Evolutionary conservation across 805 yeast genomes (phyloP), one percentile per base, ranked within the genome.

Genomic region (Cyberlindnera mycetangii): DNA sequence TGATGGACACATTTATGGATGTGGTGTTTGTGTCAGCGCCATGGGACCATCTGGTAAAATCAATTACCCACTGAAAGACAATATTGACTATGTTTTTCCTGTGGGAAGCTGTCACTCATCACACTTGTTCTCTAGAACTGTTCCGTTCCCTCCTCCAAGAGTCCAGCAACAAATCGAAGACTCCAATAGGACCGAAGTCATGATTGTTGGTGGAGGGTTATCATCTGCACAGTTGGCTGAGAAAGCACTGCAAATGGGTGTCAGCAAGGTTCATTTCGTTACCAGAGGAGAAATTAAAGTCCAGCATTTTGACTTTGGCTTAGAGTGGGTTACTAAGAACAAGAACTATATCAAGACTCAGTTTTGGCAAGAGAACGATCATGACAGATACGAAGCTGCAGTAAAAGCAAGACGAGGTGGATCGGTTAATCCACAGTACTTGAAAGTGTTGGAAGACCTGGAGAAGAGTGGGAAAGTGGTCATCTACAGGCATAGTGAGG

Each of bases 311-410:
- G 76, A 72, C 45, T 71, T 72, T 49, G 74, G 70, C 47, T 56
- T 72, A 37, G 76, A 72, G 44, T 72, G 76, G 76, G 76, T 72
- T 15, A 69, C 76, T n/a, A 72, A 72, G 48, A 72, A 70, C 54
- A 67, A 68, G 47, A 72, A 71, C 45, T 69, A 67, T 20, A 67
- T 69, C 54, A 71, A 70, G 46, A 66, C 74, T 2, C 66, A 72
- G 18, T 42, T 42, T 28, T 72, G 71, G 59, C 57, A 58, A 42
- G 75, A 71, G 36, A 63, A 71, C 1, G 75, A 72, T 42, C 64
- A 67, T 34, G 76, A 71, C 42, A 52, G 75, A 22, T 54, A 51
- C 15, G 58, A 71, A 14, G 69, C 70, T 68, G 68, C 71, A 35
- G 55, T 60, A 16, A 66, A 64, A 12, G 74, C 76, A 0, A 54